Evolutionary conservation across 2,329 filamentous ascomycete genomes (phyloP).

Genomic region (Fusarium mangiferae): DNA sequence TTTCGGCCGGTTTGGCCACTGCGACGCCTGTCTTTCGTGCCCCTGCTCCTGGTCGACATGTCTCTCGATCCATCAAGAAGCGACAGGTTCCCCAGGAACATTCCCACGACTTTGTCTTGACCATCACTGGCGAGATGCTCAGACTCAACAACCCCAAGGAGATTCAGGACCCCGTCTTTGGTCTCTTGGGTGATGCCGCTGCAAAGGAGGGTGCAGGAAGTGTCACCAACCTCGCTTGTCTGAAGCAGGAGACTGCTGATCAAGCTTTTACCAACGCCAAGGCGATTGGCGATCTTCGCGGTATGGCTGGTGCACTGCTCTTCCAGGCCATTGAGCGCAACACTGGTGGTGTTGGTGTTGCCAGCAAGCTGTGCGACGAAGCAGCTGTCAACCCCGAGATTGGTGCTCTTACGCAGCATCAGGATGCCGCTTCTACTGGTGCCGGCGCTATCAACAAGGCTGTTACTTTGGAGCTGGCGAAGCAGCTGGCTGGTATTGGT

Average conservation of each 20-base stretch:
- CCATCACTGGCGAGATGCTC: conserved; percentile 4
- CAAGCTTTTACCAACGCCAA: conserved; percentile 71
- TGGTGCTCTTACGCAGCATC: conserved; percentile 11
- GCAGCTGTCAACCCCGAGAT: conserved; percentile 6
- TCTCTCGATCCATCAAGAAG: not conserved
- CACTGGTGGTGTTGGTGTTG: conserved; percentile 49
- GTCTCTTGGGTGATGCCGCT: conserved; percentile 1
- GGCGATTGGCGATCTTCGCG: conserved; percentile 60
- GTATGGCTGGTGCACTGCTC: conserved; percentile 64
- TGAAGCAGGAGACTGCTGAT: conserved; percentile 63
- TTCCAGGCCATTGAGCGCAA: conserved; percentile 66
- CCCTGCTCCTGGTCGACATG: not conserved
- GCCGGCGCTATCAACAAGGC: conserved; percentile 17
- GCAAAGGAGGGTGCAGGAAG: conserved; percentile 49
- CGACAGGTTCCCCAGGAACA: conserved; percentile 19
- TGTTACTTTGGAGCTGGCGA: conserved; percentile 6
- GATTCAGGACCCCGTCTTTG: conserved; percentile 12
- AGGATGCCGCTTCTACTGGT: not conserved
- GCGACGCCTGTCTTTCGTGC: conserved; percentile 7
- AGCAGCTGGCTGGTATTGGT: conserved; percentile 5
- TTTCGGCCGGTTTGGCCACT: not conserved
- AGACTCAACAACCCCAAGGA: conserved; percentile 12
- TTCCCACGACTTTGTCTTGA: conserved; percentile 7
- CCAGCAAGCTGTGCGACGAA: conserved; percentile 22
- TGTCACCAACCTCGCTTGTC: conserved; percentile 55